Base-by-base conservation (phyloP, 2,329 filamentous ascomycete genomes). In the Cladobotryum protrusum region DNA sequence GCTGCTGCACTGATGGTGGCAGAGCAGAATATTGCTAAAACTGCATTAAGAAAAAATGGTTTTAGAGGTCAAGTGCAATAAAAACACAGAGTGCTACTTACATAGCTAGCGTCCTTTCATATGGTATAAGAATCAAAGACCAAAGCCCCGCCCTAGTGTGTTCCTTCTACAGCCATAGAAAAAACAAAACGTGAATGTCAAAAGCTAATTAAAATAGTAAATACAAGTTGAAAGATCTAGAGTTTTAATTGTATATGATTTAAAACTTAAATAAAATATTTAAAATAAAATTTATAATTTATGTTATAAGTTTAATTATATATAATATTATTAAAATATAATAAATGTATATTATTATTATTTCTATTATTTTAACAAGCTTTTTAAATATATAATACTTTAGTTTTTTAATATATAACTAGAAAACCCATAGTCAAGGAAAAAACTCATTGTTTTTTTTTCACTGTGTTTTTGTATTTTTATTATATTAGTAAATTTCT, bases 301-400 rank as follows among this genome's bases (percentile, higher is more conserved):
- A 18, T 15, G 5, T 13, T 41, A 48, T 48, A 48, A 32, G 12
- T n/a, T 6, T 42, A 47, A 42, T 15, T 20, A 41, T n/a, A 33
- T 48, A 33, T 41, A n/a, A 7, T 33, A 18, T 41, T 41, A 29
- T 48, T 42, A 5, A 47, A 34, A 47, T 47, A 14, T 37, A 14
- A 37, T 37, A 37, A 17, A 4, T 37, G 6, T 48, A 48, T 42
- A 48, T 11, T 43, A 43, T 42, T 19, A 18, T 29, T 29, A 43
- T 33, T 18, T 44, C 12, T 49, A 14, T 19, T 46, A 35, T 33
- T 36, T 46, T 46, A 46, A 18, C 18, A n/a, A n/a, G n/a, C n/a
- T n/a, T n/a, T n/a, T 13, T 37, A 37, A 17, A 4, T 37, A 14
- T 37, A 37, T 24, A 4, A 24, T 24, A 24, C 20, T 24, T 24